Evolutionary conservation across 2,329 filamentous ascomycete genomes (phyloP).

Genomic region (Exophiala sp.): DNA sequence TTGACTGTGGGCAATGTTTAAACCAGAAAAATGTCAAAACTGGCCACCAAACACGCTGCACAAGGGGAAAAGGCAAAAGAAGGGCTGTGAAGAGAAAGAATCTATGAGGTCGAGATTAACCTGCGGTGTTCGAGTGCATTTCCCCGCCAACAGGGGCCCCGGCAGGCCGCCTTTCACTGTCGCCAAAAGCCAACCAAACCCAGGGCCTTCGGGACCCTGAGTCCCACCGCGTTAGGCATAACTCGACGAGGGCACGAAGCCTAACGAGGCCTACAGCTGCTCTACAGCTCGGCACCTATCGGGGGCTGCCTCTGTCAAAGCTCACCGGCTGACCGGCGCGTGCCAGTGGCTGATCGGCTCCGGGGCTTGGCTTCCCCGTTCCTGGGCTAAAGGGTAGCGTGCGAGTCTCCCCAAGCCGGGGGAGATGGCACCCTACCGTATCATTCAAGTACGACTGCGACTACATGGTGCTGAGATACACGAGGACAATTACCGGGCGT

Average conservation of each 20-base stretch:
- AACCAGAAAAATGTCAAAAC: neutral
- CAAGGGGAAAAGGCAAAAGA: neutral
- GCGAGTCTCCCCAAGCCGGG: too few relatives aligned
- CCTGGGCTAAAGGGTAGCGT: neutral
- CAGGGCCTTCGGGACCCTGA: neutral
- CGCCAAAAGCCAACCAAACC: neutral
- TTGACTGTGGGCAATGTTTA: too few relatives aligned
- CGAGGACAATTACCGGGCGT: too few relatives aligned
- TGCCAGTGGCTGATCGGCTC: neutral
- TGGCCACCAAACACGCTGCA: constrained; percentile 4
- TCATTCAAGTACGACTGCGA: too few relatives aligned
- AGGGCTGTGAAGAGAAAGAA: neutral
- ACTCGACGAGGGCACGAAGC: neutral
- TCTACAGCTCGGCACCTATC: too few relatives aligned
- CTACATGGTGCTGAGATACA: too few relatives aligned
- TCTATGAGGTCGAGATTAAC: constrained; percentile 12
- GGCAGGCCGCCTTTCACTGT: neutral
- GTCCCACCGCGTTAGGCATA: neutral
- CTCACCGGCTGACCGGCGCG: too few relatives aligned
- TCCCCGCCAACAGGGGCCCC: constrained; percentile 13
- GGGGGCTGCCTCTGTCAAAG: too few relatives aligned
- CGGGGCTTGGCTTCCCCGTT: neutral
- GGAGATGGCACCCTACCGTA: too few relatives aligned
- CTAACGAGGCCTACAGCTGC: neutral
- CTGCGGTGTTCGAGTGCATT: constrained; percentile 10